A percentile compares a stretch with the other conserved stretches of the same genome.
Evolutionary conservation across 331 rosid species (phyloP).

Genomic region (Saraca asoca): DNA sequence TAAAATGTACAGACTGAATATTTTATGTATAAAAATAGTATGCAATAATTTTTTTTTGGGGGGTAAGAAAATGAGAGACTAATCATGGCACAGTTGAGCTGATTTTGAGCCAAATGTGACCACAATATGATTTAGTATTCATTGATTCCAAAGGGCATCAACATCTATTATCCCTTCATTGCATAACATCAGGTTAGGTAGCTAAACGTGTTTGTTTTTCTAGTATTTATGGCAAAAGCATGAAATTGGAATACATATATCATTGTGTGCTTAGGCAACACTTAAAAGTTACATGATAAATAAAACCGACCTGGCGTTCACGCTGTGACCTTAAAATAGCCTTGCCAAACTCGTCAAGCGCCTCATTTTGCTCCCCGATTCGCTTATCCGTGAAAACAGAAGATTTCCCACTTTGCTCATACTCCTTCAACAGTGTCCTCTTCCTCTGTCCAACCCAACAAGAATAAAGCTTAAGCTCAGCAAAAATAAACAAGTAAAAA

Average conservation of each 20-base stretch:
- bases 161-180: too few species aligned
- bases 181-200: not conserved
- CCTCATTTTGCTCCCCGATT: slow-evolving; percentile 70
- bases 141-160: not conserved
- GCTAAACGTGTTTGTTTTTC: not conserved
- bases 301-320: slow-evolving; percentile 55
- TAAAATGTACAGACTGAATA: not conserved
- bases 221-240: not conserved
- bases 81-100: slow-evolving; percentile 10
- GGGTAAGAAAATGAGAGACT: not conserved
- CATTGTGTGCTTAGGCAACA: not conserved
- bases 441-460: slow-evolving; percentile 56
- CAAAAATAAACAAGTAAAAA: not conserved
- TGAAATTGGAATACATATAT: not conserved
- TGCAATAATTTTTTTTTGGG: too few species aligned
- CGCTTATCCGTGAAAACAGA: slow-evolving; percentile 73
- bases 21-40: not conserved
- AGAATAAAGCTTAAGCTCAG: not conserved
- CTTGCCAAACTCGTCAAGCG: slow-evolving; percentile 77
- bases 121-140: not conserved
- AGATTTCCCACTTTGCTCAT: slow-evolving; percentile 61
- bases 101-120: not conserved
- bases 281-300: not conserved
- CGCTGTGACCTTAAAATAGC: slow-evolving; percentile 85
- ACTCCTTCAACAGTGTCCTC: slow-evolving; percentile 77